A percentile compares a stretch with the other conserved stretches of the same genome.
These are phyloP conservation scores for Castanospermum australe DNA, from an alignment of 306 rosid genomes.

Conservation along the genomic window DNA sequence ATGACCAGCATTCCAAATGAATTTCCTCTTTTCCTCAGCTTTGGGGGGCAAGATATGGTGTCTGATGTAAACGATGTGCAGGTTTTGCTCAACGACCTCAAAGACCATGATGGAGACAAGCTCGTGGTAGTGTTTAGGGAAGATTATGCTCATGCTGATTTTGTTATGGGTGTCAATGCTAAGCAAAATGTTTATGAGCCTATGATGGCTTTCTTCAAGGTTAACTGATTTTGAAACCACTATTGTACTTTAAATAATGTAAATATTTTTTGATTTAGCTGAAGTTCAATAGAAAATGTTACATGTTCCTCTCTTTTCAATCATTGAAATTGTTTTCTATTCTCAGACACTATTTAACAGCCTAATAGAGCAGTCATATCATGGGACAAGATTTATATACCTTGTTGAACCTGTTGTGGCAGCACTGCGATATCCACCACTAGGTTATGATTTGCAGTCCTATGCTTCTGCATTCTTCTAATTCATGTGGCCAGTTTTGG, in stretches of 20 bases:
- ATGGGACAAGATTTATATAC: too few relatives aligned
- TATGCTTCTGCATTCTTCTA: too few relatives aligned
- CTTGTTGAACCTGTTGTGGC: too few relatives aligned
- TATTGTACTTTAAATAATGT: background rate
- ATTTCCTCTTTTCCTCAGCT: conserved; percentile 51
- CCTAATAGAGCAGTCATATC: background rate
- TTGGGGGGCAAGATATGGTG: conserved; percentile 56
- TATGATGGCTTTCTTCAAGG: conserved; percentile 44
- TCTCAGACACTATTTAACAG: background rate
- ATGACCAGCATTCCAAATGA: conserved; percentile 53
- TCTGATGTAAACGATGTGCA: conserved; percentile 54
- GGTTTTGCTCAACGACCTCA: conserved; percentile 47
- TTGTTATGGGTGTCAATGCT: conserved; percentile 52
- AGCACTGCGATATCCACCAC: too few relatives aligned
- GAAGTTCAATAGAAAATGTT: background rate
- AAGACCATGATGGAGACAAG: conserved; percentile 45
- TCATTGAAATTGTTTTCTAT: background rate
- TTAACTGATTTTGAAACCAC: conserved; percentile 10
- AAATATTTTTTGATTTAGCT: background rate
- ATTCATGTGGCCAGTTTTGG: too few relatives aligned
- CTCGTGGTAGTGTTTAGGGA: conserved; percentile 36
- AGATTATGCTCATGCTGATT: conserved; percentile 73
- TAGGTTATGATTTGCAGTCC: too few relatives aligned
- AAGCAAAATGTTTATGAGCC: conserved; percentile 55
- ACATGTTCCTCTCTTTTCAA: background rate